These are phyloP conservation scores for Eragrostis curvula DNA, from an alignment of 176 grass and related monocot genomes.

Conservation along the genomic window DNA sequence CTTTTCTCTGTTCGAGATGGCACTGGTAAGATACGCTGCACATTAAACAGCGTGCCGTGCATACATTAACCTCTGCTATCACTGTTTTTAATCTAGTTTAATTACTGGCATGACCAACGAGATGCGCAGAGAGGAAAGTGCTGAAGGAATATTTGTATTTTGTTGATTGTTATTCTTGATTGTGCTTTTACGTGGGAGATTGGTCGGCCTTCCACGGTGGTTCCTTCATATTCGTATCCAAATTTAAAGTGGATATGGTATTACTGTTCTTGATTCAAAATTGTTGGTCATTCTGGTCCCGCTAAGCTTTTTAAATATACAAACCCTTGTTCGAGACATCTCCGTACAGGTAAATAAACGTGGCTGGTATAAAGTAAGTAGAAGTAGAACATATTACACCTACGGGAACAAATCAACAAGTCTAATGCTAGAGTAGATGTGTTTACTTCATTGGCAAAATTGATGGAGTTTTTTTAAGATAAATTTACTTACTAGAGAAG, in stretches of 20 bases:
- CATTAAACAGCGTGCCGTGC: neutral
- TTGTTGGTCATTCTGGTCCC: neutral
- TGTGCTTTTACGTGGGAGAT: neutral
- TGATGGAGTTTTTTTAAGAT: no score
- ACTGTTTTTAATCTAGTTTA: neutral
- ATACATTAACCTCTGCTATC: neutral
- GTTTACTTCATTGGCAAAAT: no score
- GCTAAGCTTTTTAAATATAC: neutral
- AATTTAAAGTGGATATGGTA: neutral
- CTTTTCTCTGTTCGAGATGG: neutral
- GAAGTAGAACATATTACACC: neutral
- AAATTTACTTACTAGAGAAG: no score
- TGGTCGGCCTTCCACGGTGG: neutral
- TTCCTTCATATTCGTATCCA: neutral
- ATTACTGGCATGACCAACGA: neutral
- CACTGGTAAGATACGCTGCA: neutral
- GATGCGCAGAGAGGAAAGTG: neutral
- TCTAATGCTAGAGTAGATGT: neutral
- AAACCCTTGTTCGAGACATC: neutral
- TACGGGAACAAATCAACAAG: neutral
- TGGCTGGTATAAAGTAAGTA: neutral
- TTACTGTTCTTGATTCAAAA: neutral
- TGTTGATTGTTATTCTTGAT: neutral
- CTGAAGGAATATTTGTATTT: neutral
- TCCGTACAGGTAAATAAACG: neutral